Conservation (phyloP, 768 basidiomycete species). For the Mrakia gelida region DNA sequence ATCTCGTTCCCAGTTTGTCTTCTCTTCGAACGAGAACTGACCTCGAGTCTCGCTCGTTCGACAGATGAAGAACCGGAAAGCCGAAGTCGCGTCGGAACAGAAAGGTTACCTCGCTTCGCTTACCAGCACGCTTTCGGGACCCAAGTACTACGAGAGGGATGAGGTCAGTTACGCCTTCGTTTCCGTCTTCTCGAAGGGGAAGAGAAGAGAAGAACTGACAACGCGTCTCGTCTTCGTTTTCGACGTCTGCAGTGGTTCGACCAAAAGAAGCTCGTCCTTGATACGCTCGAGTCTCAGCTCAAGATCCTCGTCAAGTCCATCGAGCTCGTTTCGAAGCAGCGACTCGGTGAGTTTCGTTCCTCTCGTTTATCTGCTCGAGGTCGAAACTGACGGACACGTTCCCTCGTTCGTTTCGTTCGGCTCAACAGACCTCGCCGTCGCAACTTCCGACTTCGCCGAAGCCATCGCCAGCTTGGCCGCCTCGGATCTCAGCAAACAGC, state of each 20-base stretch:
- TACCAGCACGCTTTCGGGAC: slow-evolving; percentile 70
- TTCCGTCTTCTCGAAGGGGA: not conserved
- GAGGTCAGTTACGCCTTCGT: slow-evolving; percentile 55
- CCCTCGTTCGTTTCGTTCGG: not conserved
- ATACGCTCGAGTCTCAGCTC: slow-evolving; percentile 83
- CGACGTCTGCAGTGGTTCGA: slow-evolving; percentile 78
- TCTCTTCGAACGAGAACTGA: no score
- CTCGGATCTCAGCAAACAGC: slow-evolving; percentile 69
- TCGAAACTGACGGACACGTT: not conserved
- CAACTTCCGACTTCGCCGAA: slow-evolving; percentile 75
- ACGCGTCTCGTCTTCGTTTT: not conserved
- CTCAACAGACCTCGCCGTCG: slow-evolving; percentile 60
- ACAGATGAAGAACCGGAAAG: slow-evolving; percentile 82
- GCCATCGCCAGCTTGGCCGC: slow-evolving; percentile 63
- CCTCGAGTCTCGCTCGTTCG: not conserved
- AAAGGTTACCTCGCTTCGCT: slow-evolving; percentile 74
- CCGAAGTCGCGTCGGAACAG: slow-evolving; percentile 64
- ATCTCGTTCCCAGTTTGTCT: no score
- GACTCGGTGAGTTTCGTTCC: slow-evolving; percentile 55
- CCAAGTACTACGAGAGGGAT: slow-evolving; percentile 81
- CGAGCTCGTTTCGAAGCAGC: slow-evolving; percentile 75
- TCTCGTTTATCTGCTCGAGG: not conserved
- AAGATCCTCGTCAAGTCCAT: slow-evolving; percentile 81
- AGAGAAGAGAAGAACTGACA: not conserved
- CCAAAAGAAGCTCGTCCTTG: slow-evolving; percentile 73